Percentiles rank a stretch among this genome's conserved stretches.
phyloP scores from a whole-genome alignment of 129 eudicot genomes.

The Logfia minima region DNA sequence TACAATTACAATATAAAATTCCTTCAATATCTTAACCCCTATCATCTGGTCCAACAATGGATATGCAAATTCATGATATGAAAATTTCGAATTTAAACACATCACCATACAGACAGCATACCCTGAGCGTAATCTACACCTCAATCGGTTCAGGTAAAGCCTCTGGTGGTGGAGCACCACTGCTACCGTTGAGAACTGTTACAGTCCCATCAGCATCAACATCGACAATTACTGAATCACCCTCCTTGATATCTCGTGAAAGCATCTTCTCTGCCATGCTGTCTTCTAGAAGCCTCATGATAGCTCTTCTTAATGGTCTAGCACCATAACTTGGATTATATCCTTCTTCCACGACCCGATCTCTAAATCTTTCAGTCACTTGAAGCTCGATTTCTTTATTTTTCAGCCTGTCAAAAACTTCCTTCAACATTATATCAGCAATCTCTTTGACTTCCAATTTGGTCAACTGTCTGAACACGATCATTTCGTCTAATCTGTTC shows the following conservation, averaged over 20 bases:
- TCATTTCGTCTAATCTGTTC: constrained; percentile 88
- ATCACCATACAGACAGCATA: constrained; percentile 34
- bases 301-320: constrained; percentile 77
- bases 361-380: constrained; percentile 75
- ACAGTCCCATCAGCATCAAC: constrained; percentile 78
- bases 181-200: constrained; percentile 67
- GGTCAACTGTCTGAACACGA: constrained; percentile 79
- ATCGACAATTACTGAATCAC: constrained; percentile 80
- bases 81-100: constrained; percentile 21
- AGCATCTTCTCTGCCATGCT: constrained; percentile 97
- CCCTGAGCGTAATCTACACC: constrained; percentile 31
- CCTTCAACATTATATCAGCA: constrained; percentile 86
- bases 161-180: constrained; percentile 67
- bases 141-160: constrained; percentile 58
- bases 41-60: constrained; percentile 16
- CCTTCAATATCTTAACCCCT: constrained; percentile 11
- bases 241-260: constrained; percentile 76
- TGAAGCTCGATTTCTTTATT: constrained; percentile 65
- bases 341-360: constrained; percentile 79
- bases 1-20: constrained; percentile 1
- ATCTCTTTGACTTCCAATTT: constrained; percentile 84
- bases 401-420: constrained; percentile 73
- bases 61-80: constrained; percentile 27
- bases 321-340: constrained; percentile 90
- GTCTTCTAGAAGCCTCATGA: constrained; percentile 85